phyloP scores from a whole-genome alignment of 306 rosid species.

The Vigna hirtella region DNA sequence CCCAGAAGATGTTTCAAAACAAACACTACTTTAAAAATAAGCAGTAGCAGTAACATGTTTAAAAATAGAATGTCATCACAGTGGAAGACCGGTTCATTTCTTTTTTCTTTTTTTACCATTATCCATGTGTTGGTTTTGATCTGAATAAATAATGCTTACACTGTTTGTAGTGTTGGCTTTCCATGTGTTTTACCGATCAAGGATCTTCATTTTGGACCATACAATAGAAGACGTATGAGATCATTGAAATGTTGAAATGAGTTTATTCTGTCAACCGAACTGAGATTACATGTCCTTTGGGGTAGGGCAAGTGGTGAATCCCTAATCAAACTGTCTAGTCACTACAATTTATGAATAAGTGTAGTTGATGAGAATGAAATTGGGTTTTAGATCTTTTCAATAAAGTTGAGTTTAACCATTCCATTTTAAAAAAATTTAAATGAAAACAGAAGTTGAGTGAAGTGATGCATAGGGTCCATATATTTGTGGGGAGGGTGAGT shows the following conservation, averaged over 20 bases:
- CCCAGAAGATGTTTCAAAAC: no score
- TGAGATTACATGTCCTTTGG: background rate
- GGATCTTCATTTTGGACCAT: background rate
- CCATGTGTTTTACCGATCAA: no score
- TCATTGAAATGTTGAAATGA: background rate
- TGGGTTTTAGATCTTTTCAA: no score
- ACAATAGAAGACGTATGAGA: no score
- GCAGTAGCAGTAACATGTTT: background rate
- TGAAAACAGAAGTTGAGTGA: no score
- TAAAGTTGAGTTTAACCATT: no score
- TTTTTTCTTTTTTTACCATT: background rate
- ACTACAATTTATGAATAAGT: background rate
- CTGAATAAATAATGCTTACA: background rate
- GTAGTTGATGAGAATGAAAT: no score
- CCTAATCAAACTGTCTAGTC: background rate
- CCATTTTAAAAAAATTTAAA: no score
- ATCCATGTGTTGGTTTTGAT: background rate
- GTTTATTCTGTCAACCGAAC: background rate
- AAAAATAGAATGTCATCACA: background rate
- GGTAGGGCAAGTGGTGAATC: background rate
- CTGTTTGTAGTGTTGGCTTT: background rate
- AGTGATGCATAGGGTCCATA: no score
- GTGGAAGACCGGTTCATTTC: background rate
- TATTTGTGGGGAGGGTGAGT: no score
- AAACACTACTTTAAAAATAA: no score